phyloP scores from a whole-genome alignment of 2,329 filamentous ascomycete species.

The Epichloe hybrida region DNA sequence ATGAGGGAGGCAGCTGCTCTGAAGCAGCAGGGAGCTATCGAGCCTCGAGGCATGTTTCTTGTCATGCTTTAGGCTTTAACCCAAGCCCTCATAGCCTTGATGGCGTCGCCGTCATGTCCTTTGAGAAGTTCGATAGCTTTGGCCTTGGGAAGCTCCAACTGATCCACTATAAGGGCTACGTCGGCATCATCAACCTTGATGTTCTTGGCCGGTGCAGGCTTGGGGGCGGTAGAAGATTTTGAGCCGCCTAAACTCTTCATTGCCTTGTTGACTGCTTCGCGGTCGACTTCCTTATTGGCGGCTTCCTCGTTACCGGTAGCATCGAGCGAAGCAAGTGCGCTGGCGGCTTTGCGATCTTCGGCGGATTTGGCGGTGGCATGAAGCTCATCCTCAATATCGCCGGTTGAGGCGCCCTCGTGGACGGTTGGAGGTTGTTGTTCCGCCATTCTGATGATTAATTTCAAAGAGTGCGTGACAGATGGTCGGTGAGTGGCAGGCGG shows the following conservation, averaged over 20 bases:
- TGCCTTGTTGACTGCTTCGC: constrained; percentile 57
- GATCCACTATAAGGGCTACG: constrained; percentile 55
- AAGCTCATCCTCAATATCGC: constrained; percentile 44
- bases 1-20: background rate
- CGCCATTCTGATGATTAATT: constrained; percentile 32
- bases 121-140: constrained; percentile 66
- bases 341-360: constrained; percentile 65
- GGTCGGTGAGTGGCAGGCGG: background rate
- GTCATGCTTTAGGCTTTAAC: constrained; percentile 12
- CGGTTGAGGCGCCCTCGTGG: constrained; percentile 45
- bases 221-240: constrained; percentile 12
- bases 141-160: constrained; percentile 57
- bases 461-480: background rate
- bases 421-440: constrained; percentile 43
- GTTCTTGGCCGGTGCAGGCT: constrained; percentile 33
- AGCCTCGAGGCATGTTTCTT: background rate
- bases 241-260: constrained; percentile 46
- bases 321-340: constrained; percentile 59
- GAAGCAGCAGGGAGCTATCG: background rate
- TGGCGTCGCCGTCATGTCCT: constrained; percentile 54
- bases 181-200: constrained; percentile 65
- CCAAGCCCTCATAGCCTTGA: constrained; percentile 52
- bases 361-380: constrained; percentile 45
- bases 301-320: constrained; percentile 28
- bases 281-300: constrained; percentile 45